phyloP scores from a whole-genome alignment of 345 rosid genomes.

The Rubroshorea leprosula region DNA sequence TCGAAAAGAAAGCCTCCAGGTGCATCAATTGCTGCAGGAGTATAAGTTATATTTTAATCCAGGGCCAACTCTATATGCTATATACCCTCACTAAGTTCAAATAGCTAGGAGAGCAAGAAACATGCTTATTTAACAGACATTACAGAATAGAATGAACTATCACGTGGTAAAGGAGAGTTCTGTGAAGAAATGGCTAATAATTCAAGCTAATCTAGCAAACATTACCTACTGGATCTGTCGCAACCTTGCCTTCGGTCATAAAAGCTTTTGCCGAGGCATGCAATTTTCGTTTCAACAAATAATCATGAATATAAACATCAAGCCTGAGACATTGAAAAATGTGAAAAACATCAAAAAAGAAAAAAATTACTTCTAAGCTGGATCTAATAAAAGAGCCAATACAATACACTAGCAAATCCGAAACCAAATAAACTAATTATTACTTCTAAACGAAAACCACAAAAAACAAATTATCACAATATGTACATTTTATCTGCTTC shows the following conservation, averaged over 20 bases:
- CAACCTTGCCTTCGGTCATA: constrained; percentile 67
- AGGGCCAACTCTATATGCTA: not conserved
- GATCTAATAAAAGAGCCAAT: too few species aligned
- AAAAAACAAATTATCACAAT: not conserved
- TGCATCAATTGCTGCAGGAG: constrained; percentile 56
- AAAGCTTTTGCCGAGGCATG: constrained; percentile 61
- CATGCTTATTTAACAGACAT: not conserved
- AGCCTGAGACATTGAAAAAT: constrained; percentile 35
- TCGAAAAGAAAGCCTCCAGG: constrained; percentile 76
- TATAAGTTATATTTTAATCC: not conserved
- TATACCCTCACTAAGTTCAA: not conserved
- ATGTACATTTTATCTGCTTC: constrained; percentile 67
- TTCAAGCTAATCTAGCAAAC: not conserved
- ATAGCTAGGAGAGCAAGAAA: too few species aligned
- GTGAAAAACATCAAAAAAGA: not conserved
- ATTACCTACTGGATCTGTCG: constrained; percentile 69
- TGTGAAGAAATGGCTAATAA: too few species aligned
- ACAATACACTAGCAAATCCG: not conserved
- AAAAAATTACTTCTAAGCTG: not conserved
- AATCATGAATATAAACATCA: constrained; percentile 72
- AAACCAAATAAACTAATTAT: not conserved
- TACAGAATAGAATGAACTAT: too few species aligned
- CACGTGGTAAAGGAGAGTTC: too few species aligned
- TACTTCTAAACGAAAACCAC: not conserved
- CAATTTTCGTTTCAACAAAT: constrained; percentile 61